These are phyloP conservation scores for Exophiala mesophila DNA, from an alignment of 2,329 filamentous ascomycete genomes.

Conservation along the genomic window DNA sequence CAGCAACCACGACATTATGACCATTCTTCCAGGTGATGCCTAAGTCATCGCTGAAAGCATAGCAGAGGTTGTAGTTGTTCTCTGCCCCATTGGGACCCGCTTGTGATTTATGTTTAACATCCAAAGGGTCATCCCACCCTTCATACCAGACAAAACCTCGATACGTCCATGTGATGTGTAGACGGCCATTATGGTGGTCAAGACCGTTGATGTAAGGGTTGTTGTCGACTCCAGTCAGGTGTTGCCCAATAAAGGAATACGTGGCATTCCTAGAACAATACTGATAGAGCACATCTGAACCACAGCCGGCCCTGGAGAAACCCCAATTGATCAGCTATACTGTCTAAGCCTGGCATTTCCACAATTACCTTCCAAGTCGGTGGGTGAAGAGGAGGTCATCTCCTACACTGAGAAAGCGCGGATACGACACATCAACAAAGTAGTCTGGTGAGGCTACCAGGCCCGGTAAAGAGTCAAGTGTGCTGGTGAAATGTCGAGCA, in stretches of 20 bases:
- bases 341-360: no score
- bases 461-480: background rate
- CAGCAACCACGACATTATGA: background rate
- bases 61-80: constrained; percentile 2
- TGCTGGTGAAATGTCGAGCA: background rate
- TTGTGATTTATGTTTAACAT: constrained; percentile 1
- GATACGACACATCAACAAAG: constrained; percentile 2
- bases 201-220: constrained; percentile 3
- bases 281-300: constrained; percentile 1
- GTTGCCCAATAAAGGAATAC: background rate
- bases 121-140: constrained; percentile 1
- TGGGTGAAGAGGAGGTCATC: constrained; percentile 1
- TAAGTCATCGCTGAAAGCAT: constrained; percentile 1
- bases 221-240: background rate
- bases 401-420: background rate
- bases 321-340: background rate
- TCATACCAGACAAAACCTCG: constrained; percentile 2
- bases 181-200: background rate
- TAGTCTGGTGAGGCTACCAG: background rate
- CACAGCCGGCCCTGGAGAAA: background rate
- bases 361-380: background rate
- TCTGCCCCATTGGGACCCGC: constrained; percentile 2
- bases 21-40: constrained; percentile 2
- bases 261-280: background rate
- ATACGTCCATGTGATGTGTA: constrained; percentile 1